Percentiles rank a stretch among this genome's conserved stretches.
These are phyloP conservation scores for Rhodotorula sp. DNA, from an alignment of 1,284 basidiomycete species.

Conservation along the genomic window DNA sequence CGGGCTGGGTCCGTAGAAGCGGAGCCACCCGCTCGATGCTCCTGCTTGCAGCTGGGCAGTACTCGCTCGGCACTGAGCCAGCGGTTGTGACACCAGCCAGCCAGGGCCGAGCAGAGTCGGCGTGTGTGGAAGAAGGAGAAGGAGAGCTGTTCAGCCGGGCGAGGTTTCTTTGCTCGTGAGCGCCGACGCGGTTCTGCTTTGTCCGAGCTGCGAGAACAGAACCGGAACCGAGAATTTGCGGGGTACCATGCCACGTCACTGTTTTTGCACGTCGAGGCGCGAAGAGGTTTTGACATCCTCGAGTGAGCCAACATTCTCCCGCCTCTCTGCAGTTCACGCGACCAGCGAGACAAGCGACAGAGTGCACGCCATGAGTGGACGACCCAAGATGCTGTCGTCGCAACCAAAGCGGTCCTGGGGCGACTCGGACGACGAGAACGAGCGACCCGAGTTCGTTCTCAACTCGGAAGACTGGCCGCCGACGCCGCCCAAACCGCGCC, in stretches of 20 bases:
- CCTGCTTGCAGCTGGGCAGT: constrained; percentile 4
- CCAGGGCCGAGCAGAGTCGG: constrained; percentile 3
- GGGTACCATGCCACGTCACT: background rate
- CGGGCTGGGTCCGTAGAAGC: constrained; percentile 5
- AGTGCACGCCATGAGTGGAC: background rate
- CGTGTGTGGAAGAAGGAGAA: constrained; percentile 2
- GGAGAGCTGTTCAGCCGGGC: background rate
- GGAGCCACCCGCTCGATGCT: constrained; percentile 12
- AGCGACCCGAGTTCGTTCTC: constrained; percentile 20
- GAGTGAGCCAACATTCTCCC: background rate
- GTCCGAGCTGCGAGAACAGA: background rate
- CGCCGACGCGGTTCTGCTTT: background rate
- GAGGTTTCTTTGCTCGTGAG: background rate
- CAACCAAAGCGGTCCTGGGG: constrained; percentile 37
- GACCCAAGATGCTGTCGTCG: constrained; percentile 27
- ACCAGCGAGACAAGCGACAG: background rate
- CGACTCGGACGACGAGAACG: constrained; percentile 28
- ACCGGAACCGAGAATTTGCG: background rate
- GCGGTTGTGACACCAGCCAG: background rate
- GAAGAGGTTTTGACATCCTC: background rate
- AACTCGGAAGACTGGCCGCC: constrained; percentile 33
- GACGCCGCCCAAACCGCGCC: constrained; percentile 21
- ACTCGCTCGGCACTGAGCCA: background rate
- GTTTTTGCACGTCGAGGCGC: background rate
- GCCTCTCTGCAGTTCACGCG: background rate